Evolutionary conservation across 2,329 filamentous ascomycete species (phyloP).

Genomic region (Phyllosticta paracitricarpa): DNA sequence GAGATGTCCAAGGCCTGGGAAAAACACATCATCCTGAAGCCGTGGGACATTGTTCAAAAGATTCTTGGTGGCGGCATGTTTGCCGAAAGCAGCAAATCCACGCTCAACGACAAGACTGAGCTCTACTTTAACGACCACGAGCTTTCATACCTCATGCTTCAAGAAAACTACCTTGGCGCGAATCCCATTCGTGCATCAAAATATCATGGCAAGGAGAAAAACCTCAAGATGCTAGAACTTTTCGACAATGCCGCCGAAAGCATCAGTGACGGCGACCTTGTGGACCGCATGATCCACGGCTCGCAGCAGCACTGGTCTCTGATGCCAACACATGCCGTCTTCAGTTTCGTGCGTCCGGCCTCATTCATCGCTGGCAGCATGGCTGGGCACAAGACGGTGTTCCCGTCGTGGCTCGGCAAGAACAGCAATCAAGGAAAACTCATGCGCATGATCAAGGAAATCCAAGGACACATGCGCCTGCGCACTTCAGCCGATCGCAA

Average conservation of each 20-base stretch:
- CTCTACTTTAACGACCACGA: conserved; percentile 99
- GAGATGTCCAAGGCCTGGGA: conserved; percentile 97
- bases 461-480: conserved; percentile 94
- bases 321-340: conserved; percentile 93
- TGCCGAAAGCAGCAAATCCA: conserved; percentile 68
- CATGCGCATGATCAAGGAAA: conserved; percentile 75
- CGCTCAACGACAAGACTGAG: conserved; percentile 94
- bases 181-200: conserved; percentile 58
- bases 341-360: conserved; percentile 86
- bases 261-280: conserved; percentile 92
- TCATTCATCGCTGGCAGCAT: conserved; percentile 78
- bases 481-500: conserved; percentile 82
- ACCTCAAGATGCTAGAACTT: conserved; percentile 75
- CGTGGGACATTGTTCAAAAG: conserved; percentile 95
- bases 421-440: conserved; percentile 74
- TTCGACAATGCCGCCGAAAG: conserved; percentile 83
- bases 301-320: conserved; percentile 97
- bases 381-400: conserved; percentile 53
- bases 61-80: conserved; percentile 85
- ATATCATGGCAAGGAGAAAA: conserved; percentile 57
- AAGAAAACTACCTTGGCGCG: conserved; percentile 90
- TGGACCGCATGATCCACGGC: conserved; percentile 97
- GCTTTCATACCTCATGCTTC: conserved; percentile 93
- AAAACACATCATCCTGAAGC: conserved; percentile 92
- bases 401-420: conserved; percentile 89